Percentiles rank a stretch among this genome's conserved stretches.
Evolutionary conservation across 768 basidiomycete genomes (phyloP).

Genomic region (Russula sp.): DNA sequence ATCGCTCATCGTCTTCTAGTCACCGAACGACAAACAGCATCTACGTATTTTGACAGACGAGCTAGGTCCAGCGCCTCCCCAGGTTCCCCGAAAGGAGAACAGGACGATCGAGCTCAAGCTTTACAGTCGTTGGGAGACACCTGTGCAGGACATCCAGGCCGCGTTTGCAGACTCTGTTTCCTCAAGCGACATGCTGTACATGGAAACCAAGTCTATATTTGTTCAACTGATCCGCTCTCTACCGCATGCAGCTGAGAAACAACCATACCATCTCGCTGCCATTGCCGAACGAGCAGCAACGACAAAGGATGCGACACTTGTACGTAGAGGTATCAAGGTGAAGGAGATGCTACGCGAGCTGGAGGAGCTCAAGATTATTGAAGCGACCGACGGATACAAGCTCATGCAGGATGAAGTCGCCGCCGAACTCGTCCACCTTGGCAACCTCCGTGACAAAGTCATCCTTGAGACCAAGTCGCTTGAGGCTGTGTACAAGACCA

Average conservation of each 20-base stretch:
- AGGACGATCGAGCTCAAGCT: slow-evolving; percentile 86
- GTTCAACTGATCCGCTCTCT: slow-evolving; percentile 96
- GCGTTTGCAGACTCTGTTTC: slow-evolving; percentile 97
- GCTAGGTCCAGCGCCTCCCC: slow-evolving; percentile 86
- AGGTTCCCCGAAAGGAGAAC: slow-evolving; percentile 98
- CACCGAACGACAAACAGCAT: slow-evolving; percentile 97
- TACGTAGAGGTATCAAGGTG: slow-evolving; percentile 97
- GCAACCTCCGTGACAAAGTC: slow-evolving; percentile 95
- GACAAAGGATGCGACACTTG: slow-evolving; percentile 93
- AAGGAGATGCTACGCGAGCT: slow-evolving; percentile 98
- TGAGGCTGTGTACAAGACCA: slow-evolving; percentile 98
- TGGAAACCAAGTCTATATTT: slow-evolving; percentile 99
- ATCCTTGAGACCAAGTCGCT: slow-evolving; percentile 86
- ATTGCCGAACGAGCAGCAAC: slow-evolving; percentile 96
- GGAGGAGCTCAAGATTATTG: slow-evolving; percentile 85
- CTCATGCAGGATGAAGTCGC: slow-evolving; percentile 98
- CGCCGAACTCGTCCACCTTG: slow-evolving; percentile 92
- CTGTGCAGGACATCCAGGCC: slow-evolving; percentile 95
- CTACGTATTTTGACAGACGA: slow-evolving; percentile 95
- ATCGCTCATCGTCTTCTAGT: slow-evolving; percentile 46
- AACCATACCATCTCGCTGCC: slow-evolving; percentile 82
- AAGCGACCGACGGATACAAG: slow-evolving; percentile 76
- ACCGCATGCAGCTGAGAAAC: slow-evolving; percentile 76
- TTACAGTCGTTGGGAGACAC: slow-evolving; percentile 99
- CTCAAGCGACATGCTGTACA: slow-evolving; percentile 97